phyloP scores from a whole-genome alignment of 148 eudicot genomes.

The Vaccinium vitisidaea region DNA sequence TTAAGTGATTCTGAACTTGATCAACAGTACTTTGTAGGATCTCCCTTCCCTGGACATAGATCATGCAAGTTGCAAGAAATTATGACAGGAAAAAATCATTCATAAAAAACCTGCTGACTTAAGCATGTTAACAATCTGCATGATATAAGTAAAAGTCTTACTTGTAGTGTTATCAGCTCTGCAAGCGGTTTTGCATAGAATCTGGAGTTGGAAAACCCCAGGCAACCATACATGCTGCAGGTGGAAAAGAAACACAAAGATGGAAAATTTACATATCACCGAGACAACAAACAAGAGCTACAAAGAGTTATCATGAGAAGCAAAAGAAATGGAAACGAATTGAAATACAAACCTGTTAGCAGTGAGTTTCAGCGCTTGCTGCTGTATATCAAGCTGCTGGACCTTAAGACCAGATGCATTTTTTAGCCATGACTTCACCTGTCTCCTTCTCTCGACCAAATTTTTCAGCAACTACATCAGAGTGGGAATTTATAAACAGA shows the following conservation, averaged over 20 bases:
- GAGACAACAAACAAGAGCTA: constrained; percentile 8
- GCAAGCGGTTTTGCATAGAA: constrained; percentile 98
- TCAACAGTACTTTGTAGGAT: constrained; percentile 95
- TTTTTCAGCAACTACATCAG: constrained; percentile 65
- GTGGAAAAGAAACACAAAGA: constrained; percentile 11
- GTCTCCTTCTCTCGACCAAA: constrained; percentile 86
- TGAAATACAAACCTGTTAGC: constrained; percentile 75
- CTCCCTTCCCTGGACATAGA: constrained; percentile 80
- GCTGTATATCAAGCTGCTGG: constrained; percentile 87
- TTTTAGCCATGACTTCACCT: constrained; percentile 72
- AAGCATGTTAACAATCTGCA: constrained; percentile 1
- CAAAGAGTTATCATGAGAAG: background rate
- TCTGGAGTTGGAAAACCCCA: constrained; percentile 95
- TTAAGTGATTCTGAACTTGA: constrained; percentile 80
- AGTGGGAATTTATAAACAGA: background rate
- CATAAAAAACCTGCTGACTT: constrained; percentile 11
- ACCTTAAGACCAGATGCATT: constrained; percentile 76
- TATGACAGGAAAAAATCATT: background rate
- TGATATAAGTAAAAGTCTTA: constrained; percentile 21
- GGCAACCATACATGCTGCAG: constrained; percentile 98
- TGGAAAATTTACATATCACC: constrained; percentile 1
- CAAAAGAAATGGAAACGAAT: background rate
- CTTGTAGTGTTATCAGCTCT: constrained; percentile 85
- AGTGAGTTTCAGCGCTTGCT: constrained; percentile 96
- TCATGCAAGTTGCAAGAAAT: constrained; percentile 9